phyloP scores from a whole-genome alignment of 2,329 filamentous ascomycete species.

The Tolypocladium sp. region DNA sequence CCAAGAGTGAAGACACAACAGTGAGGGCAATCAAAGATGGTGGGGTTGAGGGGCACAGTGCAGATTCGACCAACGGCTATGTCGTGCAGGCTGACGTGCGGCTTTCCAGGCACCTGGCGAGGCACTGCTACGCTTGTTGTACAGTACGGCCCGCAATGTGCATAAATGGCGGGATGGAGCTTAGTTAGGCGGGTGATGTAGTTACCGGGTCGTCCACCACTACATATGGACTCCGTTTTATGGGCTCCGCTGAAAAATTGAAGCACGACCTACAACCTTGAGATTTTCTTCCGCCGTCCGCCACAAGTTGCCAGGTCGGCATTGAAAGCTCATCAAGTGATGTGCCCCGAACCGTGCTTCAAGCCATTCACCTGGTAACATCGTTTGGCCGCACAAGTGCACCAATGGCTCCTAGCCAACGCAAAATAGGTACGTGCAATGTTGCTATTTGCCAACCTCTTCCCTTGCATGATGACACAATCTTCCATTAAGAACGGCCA shows the following conservation, averaged over 20 bases:
- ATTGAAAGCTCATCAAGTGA: background rate
- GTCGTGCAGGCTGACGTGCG: slow-evolving; percentile 8
- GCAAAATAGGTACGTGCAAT: background rate
- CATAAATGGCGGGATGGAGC: background rate
- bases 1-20: slow-evolving; percentile 10
- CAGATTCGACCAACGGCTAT: slow-evolving; percentile 16
- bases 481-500: slow-evolving; percentile 57
- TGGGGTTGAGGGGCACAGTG: slow-evolving; percentile 28
- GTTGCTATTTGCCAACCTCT: background rate
- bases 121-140: background rate
- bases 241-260: background rate
- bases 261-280: background rate
- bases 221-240: background rate
- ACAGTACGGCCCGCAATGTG: background rate
- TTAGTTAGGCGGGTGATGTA: background rate
- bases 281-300: background rate
- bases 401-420: background rate
- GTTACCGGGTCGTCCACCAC: background rate
- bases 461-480: slow-evolving; percentile 42
- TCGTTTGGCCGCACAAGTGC: background rate
- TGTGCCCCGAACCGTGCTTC: background rate
- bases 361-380: background rate
- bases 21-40: slow-evolving; percentile 14
- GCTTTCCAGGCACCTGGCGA: background rate
- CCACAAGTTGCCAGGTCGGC: background rate